phyloP scores from a whole-genome alignment of 2,329 filamentous ascomycete genomes.

The Clonostachys rosea region DNA sequence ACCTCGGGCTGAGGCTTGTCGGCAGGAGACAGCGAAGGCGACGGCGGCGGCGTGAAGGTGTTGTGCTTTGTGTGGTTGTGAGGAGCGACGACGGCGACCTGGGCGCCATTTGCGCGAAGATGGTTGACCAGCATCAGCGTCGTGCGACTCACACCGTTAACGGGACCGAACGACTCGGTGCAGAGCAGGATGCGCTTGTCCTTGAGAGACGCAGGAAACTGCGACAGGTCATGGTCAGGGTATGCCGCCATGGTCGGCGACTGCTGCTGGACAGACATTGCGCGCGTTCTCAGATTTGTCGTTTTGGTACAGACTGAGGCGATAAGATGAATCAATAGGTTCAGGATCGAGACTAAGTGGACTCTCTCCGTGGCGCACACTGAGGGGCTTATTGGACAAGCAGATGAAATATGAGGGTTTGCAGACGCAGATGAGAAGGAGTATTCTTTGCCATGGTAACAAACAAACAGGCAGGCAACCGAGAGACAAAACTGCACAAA shows the following conservation, averaged over 20 bases:
- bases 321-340: too few relatives aligned
- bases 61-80: conserved; percentile 49
- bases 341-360: too few relatives aligned
- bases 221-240: conserved; percentile 30
- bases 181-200: conserved; percentile 62
- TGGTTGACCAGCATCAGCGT: conserved; percentile 67
- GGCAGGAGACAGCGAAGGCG: conserved; percentile 18
- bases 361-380: too few relatives aligned
- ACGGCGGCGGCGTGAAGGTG: conserved; percentile 42
- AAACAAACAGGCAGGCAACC: neutral
- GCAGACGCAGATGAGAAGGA: too few relatives aligned
- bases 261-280: neutral
- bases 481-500: neutral
- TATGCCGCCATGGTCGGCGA: conserved; percentile 5
- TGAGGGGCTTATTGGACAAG: too few relatives aligned
- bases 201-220: conserved; percentile 43
- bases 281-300: too few relatives aligned
- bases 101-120: conserved; percentile 56
- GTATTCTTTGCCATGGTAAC: neutral
- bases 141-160: conserved; percentile 70
- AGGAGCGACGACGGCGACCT: conserved; percentile 64
- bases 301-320: too few relatives aligned
- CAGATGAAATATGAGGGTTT: too few relatives aligned
- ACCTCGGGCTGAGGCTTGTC: conserved; percentile 38
- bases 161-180: conserved; percentile 67